phyloP scores from a whole-genome alignment of 1,284 basidiomycete species.

The Earliella scabrosa region DNA sequence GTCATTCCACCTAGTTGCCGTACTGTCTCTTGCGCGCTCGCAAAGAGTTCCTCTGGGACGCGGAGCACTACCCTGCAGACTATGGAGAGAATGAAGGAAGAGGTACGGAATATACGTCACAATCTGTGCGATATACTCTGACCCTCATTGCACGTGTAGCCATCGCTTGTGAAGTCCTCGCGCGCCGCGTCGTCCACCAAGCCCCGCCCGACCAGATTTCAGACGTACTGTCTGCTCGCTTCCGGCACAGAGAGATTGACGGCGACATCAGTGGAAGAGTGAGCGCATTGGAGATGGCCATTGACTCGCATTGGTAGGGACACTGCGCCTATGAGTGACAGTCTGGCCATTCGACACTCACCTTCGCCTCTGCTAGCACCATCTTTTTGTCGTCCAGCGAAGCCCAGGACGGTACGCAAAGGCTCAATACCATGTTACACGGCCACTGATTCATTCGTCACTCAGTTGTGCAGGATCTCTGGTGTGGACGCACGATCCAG shows the following conservation, averaged over 20 bases:
- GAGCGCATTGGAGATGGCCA: conserved; percentile 82
- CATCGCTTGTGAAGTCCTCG: conserved; percentile 87
- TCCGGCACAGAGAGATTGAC: conserved; percentile 73
- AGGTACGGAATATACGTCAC: conserved; percentile 46
- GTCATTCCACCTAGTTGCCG: conserved; percentile 50
- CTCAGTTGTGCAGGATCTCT: conserved; percentile 72
- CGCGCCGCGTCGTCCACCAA: conserved; percentile 79
- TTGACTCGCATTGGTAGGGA: conserved; percentile 81
- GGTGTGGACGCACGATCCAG: conserved; percentile 85
- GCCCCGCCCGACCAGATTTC: conserved; percentile 66
- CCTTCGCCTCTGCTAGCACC: conserved; percentile 45
- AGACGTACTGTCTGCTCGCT: conserved; percentile 79
- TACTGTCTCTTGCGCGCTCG: conserved; percentile 84
- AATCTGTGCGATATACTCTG: too few species aligned
- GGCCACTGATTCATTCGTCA: too few species aligned
- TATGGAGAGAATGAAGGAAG: conserved; percentile 85
- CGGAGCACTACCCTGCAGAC: conserved; percentile 76
- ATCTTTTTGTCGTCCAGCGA: conserved; percentile 90
- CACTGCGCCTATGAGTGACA: too few species aligned
- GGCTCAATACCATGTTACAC: too few species aligned
- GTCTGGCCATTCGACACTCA: conserved; percentile 11
- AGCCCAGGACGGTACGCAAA: conserved; percentile 78
- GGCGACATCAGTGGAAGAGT: conserved; percentile 77
- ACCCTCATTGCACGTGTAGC: conserved; percentile 43
- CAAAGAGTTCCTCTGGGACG: conserved; percentile 78